Conservation (phyloP, 2,329 filamentous ascomycete species). For the Delphinella strobiligena region DNA sequence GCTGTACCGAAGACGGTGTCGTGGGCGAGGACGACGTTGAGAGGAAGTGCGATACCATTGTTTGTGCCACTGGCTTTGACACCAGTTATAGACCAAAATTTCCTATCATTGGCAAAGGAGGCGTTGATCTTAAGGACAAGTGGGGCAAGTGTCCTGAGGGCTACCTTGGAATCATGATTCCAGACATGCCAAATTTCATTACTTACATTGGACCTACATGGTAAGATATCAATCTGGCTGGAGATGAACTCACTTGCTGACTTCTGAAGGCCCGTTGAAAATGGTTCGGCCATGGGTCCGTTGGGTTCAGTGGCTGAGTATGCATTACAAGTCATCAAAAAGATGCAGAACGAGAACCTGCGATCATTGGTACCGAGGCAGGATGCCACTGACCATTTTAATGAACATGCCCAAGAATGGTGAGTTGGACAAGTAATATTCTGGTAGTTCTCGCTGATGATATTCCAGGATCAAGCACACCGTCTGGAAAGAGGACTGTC, state of each 20-base stretch:
- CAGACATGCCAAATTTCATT: conserved; percentile 32
- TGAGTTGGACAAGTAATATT: not conserved
- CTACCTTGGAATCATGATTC: conserved; percentile 30
- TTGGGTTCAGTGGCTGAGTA: conserved; percentile 28
- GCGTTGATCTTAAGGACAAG: conserved; percentile 27
- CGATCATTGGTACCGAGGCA: conserved; percentile 28
- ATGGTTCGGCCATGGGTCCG: conserved; percentile 33
- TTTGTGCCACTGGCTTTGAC: conserved; percentile 35
- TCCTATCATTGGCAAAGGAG: conserved; percentile 29
- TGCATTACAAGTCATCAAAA: conserved; percentile 30
- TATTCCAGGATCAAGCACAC: conserved; percentile 34
- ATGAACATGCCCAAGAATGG: conserved; percentile 25
- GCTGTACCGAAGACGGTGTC: conserved; percentile 34
- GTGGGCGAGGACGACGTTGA: conserved; percentile 31
- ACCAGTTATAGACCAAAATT: conserved; percentile 32
- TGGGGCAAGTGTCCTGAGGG: conserved; percentile 28
- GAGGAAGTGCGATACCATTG: conserved; percentile 30
- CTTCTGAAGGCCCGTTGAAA: conserved; percentile 26
- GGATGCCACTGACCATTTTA: conserved; percentile 30
- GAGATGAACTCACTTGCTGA: not conserved
- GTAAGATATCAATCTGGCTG: conserved; percentile 8
- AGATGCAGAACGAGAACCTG: conserved; percentile 35
- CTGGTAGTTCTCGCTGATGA: not conserved
- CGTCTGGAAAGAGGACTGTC: conserved; percentile 35
- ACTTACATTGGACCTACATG: conserved; percentile 29